Percentiles rank a stretch among this genome's conserved stretches.
phyloP scores from a whole-genome alignment of 2,329 filamentous ascomycete genomes.

The Aspergillus vadensis region DNA sequence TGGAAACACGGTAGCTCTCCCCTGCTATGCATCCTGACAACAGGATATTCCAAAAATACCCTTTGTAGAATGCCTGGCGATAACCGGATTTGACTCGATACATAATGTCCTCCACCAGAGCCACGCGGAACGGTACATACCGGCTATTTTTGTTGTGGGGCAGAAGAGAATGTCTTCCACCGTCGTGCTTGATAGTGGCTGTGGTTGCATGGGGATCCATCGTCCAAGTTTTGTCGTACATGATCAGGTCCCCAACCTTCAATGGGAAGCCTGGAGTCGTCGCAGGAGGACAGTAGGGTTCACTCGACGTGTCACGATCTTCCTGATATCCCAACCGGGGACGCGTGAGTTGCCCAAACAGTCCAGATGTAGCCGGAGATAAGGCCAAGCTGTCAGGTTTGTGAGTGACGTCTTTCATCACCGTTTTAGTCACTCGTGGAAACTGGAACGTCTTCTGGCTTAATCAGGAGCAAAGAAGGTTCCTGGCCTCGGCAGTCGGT shows the following conservation, averaged over 20 bases:
- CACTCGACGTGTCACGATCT: slow-evolving; percentile 12
- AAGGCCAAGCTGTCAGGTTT: background rate
- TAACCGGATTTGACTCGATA: too few relatives aligned
- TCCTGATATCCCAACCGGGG: background rate
- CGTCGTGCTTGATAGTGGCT: too few relatives aligned
- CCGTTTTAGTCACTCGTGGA: slow-evolving; percentile 13
- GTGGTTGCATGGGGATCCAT: background rate
- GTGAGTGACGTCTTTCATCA: slow-evolving; percentile 7
- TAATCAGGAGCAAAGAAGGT: background rate
- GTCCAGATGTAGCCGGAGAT: slow-evolving; percentile 9
- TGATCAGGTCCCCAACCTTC: background rate
- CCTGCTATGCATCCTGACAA: too few relatives aligned
- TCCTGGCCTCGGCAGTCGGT: background rate
- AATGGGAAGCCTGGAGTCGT: background rate
- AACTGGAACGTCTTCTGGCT: background rate
- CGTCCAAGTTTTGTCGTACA: background rate
- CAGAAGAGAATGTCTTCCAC: too few relatives aligned
- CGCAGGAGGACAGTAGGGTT: background rate
- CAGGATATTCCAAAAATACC: too few relatives aligned
- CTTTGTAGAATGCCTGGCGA: too few relatives aligned
- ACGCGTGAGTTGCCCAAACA: background rate
- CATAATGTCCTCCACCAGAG: too few relatives aligned
- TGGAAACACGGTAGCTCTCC: too few relatives aligned
- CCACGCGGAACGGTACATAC: too few relatives aligned
- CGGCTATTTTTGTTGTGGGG: too few relatives aligned